These are phyloP conservation scores for Leccinum griseonigrum DNA, from an alignment of 1,284 basidiomycete species.

Conservation along the genomic window DNA sequence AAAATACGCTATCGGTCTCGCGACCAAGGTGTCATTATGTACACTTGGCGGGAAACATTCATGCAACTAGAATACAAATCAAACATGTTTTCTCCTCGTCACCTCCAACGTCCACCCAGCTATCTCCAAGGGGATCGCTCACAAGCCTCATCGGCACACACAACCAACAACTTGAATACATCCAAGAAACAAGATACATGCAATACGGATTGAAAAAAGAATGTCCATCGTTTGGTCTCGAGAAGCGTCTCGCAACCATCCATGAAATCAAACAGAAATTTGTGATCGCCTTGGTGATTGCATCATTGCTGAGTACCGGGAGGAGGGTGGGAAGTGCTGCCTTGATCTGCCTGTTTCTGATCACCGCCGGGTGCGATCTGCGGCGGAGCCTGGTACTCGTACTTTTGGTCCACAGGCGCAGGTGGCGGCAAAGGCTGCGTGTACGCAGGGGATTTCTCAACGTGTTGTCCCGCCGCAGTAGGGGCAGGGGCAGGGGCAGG, in stretches of 20 bases:
- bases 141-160: neutral
- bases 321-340: neutral
- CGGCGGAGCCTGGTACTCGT: neutral
- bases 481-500: neutral
- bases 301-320: slow-evolving; percentile 4
- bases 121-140: neutral
- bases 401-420: slow-evolving; percentile 14
- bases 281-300: neutral
- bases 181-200: neutral
- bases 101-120: neutral
- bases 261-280: neutral
- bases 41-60: neutral
- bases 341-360: slow-evolving; percentile 11
- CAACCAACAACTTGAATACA: neutral
- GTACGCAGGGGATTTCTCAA: slow-evolving; percentile 3
- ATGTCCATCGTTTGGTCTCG: neutral
- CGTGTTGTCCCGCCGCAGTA: neutral
- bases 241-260: neutral
- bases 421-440: slow-evolving; percentile 1
- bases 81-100: neutral
- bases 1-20: neutral
- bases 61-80: neutral
- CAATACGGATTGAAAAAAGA: neutral
- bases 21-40: neutral
- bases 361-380: slow-evolving; percentile 4